Percentiles rank a stretch among this genome's conserved stretches.
These are phyloP conservation scores for Colletotrichum sp. DNA, from an alignment of 2,329 filamentous ascomycete genomes.

Conservation along the genomic window DNA sequence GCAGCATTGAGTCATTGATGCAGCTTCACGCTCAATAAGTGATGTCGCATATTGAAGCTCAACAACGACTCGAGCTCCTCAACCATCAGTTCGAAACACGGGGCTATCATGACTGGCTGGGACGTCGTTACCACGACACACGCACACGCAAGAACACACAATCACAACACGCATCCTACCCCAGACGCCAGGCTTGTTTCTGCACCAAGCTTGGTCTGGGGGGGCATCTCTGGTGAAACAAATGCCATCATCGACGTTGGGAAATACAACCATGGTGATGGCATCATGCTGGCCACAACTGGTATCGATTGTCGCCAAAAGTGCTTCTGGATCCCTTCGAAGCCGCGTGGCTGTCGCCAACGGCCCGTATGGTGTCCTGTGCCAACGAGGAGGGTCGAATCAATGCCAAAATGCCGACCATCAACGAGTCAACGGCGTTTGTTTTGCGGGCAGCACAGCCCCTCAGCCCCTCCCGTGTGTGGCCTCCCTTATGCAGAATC, in stretches of 20 bases:
- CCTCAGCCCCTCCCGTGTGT: constrained; percentile 12
- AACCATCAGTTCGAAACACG: constrained; percentile 16
- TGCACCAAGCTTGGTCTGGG: neutral
- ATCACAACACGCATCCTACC: neutral
- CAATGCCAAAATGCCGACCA: constrained; percentile 17
- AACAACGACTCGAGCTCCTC: neutral
- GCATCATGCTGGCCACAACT: neutral
- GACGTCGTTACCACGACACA: constrained; percentile 4
- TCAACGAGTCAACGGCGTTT: constrained; percentile 12
- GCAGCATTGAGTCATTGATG: neutral
- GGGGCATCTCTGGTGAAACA: constrained; percentile 6
- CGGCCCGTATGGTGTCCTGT: neutral
- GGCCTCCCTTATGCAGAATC: constrained; percentile 9
- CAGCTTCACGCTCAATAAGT: neutral
- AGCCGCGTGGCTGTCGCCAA: constrained; percentile 10
- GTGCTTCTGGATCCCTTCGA: neutral
- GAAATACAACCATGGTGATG: constrained; percentile 9
- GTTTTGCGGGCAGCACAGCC: constrained; percentile 20
- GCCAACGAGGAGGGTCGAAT: constrained; percentile 7
- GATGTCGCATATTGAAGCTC: neutral
- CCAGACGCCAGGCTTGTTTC: constrained; percentile 1
- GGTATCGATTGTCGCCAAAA: neutral
- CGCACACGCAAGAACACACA: neutral
- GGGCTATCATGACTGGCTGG: neutral
- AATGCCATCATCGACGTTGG: neutral